A percentile compares a stretch with the other conserved stretches of the same genome.
Conservation (phyloP, 2,329 filamentous ascomycete species). For the Aspergillus melleus region DNA sequence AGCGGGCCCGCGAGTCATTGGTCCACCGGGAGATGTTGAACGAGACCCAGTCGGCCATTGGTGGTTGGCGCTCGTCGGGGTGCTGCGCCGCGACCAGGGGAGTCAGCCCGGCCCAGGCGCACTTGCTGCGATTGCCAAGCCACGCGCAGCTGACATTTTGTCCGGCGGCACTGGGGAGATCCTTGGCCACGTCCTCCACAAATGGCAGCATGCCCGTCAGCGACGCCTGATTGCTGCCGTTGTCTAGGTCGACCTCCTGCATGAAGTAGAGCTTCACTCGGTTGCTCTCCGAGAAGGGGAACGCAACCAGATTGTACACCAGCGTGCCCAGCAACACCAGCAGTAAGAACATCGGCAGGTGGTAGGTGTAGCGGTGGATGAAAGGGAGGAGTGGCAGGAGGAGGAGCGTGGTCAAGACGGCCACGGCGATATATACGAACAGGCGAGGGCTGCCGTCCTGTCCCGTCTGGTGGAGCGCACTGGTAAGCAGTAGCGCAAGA, state of each 20-base stretch:
- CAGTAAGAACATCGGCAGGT: slow-evolving; percentile 75
- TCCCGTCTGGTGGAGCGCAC: slow-evolving; percentile 75
- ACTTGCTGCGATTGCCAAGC: slow-evolving; percentile 54
- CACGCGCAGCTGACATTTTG: slow-evolving; percentile 57
- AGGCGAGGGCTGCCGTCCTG: slow-evolving; percentile 76
- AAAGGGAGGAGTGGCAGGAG: slow-evolving; percentile 79
- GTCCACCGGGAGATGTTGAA: slow-evolving; percentile 58
- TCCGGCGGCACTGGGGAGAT: slow-evolving; percentile 70
- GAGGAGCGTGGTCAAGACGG: slow-evolving; percentile 67
- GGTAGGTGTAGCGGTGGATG: slow-evolving; percentile 80
- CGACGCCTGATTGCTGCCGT: slow-evolving; percentile 67
- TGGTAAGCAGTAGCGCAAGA: slow-evolving; percentile 69
- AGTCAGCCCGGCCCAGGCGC: slow-evolving; percentile 68
- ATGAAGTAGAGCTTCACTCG: slow-evolving; percentile 86
- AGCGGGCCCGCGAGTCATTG: slow-evolving; percentile 52
- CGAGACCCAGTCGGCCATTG: slow-evolving; percentile 60
- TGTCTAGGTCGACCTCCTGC: slow-evolving; percentile 76
- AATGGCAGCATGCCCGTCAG: slow-evolving; percentile 69
- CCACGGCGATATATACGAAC: slow-evolving; percentile 69
- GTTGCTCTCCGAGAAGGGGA: slow-evolving; percentile 79
- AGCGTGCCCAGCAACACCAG: slow-evolving; percentile 72
- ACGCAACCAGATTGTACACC: slow-evolving; percentile 81
- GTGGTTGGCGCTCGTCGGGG: slow-evolving; percentile 28
- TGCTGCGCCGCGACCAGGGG: slow-evolving; percentile 61
- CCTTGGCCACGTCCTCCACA: slow-evolving; percentile 64